Conservation (phyloP, 495 filamentous ascomycete genomes). For the Hyaloscypha bicolor region DNA sequence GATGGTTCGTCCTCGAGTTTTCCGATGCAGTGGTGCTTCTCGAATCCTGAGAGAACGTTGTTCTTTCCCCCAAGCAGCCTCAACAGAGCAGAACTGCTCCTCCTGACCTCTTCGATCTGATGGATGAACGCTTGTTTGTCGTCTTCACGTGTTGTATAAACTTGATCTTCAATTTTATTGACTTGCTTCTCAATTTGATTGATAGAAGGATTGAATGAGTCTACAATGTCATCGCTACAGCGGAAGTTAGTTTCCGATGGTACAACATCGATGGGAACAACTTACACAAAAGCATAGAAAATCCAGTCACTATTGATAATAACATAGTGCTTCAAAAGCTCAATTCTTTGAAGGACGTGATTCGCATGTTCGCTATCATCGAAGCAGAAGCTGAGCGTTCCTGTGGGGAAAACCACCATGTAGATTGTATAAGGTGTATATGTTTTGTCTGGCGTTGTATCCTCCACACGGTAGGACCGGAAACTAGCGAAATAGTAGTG, state of each 20-base stretch:
- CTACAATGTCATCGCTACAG: conserved; percentile 87
- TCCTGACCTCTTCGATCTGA: conserved; percentile 81
- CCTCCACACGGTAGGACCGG: conserved; percentile 73
- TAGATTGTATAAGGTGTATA: conserved; percentile 90
- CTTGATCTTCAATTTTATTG: conserved; percentile 87
- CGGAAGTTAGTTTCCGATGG: conserved; percentile 30
- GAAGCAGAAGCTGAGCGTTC: conserved; percentile 89
- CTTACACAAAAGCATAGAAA: conserved; percentile 94
- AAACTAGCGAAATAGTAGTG: conserved; percentile 97
- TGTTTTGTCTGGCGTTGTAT: conserved; percentile 68
- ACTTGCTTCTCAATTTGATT: conserved; percentile 80
- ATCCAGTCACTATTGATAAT: conserved; percentile 94
- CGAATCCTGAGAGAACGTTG: conserved; percentile 92
- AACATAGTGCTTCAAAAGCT: conserved; percentile 86
- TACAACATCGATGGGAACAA: conserved; percentile 16
- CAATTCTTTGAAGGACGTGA: conserved; percentile 86
- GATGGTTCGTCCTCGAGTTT: conserved; percentile 43
- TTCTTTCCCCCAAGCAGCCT: conserved; percentile 89
- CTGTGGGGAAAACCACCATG: conserved; percentile 93
- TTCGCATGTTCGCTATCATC: conserved; percentile 74
- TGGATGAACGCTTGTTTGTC: conserved; percentile 82
- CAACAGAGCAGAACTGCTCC: conserved; percentile 87
- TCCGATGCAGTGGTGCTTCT: conserved; percentile 59
- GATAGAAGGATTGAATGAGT: conserved; percentile 87
- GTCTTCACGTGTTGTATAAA: conserved; percentile 83